Evolutionary conservation across 768 basidiomycete species (phyloP).

Genomic region (Dioszegia hungarica): DNA sequence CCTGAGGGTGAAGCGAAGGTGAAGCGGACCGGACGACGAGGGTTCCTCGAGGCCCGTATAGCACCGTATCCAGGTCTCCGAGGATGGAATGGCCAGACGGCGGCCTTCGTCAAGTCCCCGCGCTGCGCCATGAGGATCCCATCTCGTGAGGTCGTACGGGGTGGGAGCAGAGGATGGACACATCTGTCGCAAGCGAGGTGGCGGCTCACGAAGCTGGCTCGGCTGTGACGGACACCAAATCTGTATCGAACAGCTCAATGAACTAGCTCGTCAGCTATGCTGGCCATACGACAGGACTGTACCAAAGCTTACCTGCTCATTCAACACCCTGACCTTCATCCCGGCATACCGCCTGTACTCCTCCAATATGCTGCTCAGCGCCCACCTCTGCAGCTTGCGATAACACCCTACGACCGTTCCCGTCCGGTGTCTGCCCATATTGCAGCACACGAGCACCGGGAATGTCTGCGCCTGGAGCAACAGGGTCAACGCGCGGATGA

Average conservation of each 20-base stretch:
- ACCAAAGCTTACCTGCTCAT: slow-evolving; percentile 50
- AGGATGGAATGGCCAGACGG: no score
- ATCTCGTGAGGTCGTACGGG: no score
- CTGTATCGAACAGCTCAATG: slow-evolving; percentile 51
- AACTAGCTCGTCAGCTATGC: slow-evolving; percentile 47
- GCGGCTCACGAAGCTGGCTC: slow-evolving; percentile 10
- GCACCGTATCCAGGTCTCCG: no score
- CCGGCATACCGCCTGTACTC: slow-evolving; percentile 50
- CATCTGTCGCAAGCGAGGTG: no score
- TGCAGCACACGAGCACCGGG: slow-evolving; percentile 48
- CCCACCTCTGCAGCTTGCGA: slow-evolving; percentile 49
- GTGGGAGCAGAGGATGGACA: no score
- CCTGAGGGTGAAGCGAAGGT: no score
- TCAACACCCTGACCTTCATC: slow-evolving; percentile 48
- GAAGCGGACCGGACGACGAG: no score
- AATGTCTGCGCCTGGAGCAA: slow-evolving; percentile 46
- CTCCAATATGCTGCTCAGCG: slow-evolving; percentile 46
- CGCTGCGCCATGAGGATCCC: no score
- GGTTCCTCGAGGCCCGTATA: no score
- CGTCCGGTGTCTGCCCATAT: slow-evolving; percentile 48
- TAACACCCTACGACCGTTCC: slow-evolving; percentile 48
- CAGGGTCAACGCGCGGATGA: slow-evolving; percentile 48
- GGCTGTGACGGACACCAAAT: slow-evolving; percentile 43
- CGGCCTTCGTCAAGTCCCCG: no score
- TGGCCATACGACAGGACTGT: no score